A percentile compares a stretch with the other conserved stretches of the same genome.
phyloP scores from a whole-genome alignment of 2,329 filamentous ascomycete species.

The Venturia carpophila region DNA sequence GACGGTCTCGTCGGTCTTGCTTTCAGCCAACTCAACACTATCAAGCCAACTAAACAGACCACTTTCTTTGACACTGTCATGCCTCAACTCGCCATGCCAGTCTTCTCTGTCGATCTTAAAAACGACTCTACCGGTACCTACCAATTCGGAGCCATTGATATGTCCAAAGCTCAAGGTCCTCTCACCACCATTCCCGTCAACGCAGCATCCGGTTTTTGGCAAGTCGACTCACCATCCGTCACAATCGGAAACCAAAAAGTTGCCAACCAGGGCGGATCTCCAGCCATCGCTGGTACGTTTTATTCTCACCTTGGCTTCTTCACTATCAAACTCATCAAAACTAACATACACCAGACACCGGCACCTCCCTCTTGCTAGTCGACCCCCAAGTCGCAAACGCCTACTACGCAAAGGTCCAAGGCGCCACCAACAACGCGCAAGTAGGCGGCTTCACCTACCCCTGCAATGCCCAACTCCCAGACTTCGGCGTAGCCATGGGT shows the following conservation, averaged over 20 bases:
- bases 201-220: slow-evolving; percentile 59
- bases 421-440: slow-evolving; percentile 30
- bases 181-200: slow-evolving; percentile 57
- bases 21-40: slow-evolving; percentile 58
- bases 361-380: slow-evolving; percentile 57
- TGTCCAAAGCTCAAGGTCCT: slow-evolving; percentile 52
- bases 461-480: slow-evolving; percentile 35
- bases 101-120: slow-evolving; percentile 65
- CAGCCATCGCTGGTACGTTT: slow-evolving; percentile 34
- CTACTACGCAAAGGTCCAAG: slow-evolving; percentile 38
- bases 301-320: neutral
- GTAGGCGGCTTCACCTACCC: slow-evolving; percentile 40
- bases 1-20: slow-evolving; percentile 65
- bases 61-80: slow-evolving; percentile 69
- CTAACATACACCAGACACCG: slow-evolving; percentile 34
- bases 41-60: slow-evolving; percentile 54
- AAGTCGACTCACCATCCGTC: slow-evolving; percentile 52
- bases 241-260: slow-evolving; percentile 48
- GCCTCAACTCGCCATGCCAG: slow-evolving; percentile 50
- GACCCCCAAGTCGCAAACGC: slow-evolving; percentile 44
- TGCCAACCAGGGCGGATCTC: slow-evolving; percentile 42
- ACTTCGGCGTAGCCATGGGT: slow-evolving; percentile 49
- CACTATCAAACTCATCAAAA: neutral
- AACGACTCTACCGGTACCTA: slow-evolving; percentile 55
- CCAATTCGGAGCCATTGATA: slow-evolving; percentile 66